Evolutionary conservation across 331 rosid species (phyloP).

Genomic region (Acacia concinna): DNA sequence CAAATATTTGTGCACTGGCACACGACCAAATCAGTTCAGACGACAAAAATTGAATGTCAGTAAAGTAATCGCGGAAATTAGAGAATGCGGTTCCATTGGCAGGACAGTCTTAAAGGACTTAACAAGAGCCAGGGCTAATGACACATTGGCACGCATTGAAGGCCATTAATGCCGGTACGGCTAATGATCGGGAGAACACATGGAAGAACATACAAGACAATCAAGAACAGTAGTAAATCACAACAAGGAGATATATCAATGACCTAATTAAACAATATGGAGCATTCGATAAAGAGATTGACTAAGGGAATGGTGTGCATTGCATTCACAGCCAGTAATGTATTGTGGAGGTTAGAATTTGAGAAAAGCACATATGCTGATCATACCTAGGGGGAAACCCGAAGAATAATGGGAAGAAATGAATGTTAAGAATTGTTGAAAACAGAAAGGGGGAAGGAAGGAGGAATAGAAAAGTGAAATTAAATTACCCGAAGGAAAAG

Average conservation of each 20-base stretch:
- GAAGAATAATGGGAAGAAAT: background rate
- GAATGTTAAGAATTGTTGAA: background rate
- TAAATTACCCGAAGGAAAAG: slow-evolving; percentile 1
- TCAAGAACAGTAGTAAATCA: background rate
- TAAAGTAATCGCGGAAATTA: background rate
- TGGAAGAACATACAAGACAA: background rate
- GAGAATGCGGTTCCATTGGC: background rate
- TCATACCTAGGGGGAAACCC: background rate
- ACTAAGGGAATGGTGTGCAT: background rate
- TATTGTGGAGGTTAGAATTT: background rate
- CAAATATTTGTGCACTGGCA: background rate
- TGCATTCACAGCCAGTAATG: background rate
- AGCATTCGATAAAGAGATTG: background rate
- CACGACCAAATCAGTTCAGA: background rate
- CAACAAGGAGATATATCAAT: background rate
- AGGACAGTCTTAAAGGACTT: background rate
- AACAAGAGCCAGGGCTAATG: background rate
- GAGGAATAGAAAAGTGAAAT: background rate
- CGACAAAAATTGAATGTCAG: background rate
- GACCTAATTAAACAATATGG: background rate
- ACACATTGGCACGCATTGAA: background rate
- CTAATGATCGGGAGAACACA: background rate
- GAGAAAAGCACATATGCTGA: background rate
- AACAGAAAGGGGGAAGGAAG: no score
- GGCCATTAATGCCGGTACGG: no score